Evolutionary conservation across 208 protist genomes (phyloP).

Genomic region (Kentomonas sorsogonicus): DNA sequence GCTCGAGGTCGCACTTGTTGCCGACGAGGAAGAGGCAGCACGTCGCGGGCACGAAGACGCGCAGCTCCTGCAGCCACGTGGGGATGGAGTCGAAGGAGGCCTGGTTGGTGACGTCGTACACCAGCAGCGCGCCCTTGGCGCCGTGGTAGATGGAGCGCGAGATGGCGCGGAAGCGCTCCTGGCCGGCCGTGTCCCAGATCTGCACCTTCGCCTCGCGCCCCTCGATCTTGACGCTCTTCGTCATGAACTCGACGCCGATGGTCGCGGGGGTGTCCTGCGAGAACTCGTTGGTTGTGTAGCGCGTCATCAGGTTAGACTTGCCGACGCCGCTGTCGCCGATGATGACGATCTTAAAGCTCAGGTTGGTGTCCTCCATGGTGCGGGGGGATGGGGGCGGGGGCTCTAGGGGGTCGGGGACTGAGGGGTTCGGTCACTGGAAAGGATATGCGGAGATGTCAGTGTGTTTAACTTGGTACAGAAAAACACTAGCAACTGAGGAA

Average conservation of each 20-base stretch:
- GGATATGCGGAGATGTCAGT: not conserved
- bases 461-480: not conserved
- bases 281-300: slow-evolving; percentile 87
- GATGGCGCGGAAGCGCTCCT: slow-evolving; percentile 99
- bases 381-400: no score
- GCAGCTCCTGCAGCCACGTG: slow-evolving; percentile 97
- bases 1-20: slow-evolving; percentile 96
- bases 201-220: slow-evolving; percentile 97
- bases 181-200: slow-evolving; percentile 99
- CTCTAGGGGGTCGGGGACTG: no score
- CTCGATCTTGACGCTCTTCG: slow-evolving; percentile 88
- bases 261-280: slow-evolving; percentile 86
- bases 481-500: not conserved
- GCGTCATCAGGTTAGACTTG: slow-evolving; percentile 88
- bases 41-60: slow-evolving; percentile 94
- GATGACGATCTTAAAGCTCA: slow-evolving; percentile 93
- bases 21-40: slow-evolving; percentile 98
- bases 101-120: slow-evolving; percentile 99
- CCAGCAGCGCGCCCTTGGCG: slow-evolving; percentile 97
- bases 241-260: slow-evolving; percentile 93
- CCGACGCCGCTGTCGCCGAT: slow-evolving; percentile 89
- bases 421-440: slow-evolving; percentile 11
- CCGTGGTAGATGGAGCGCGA: slow-evolving; percentile 96
- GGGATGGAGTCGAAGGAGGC: slow-evolving; percentile 96
- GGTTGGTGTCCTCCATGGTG: slow-evolving; percentile 81